Base-by-base conservation (phyloP, 768 basidiomycete species). In the Cytidiella melzeri region DNA sequence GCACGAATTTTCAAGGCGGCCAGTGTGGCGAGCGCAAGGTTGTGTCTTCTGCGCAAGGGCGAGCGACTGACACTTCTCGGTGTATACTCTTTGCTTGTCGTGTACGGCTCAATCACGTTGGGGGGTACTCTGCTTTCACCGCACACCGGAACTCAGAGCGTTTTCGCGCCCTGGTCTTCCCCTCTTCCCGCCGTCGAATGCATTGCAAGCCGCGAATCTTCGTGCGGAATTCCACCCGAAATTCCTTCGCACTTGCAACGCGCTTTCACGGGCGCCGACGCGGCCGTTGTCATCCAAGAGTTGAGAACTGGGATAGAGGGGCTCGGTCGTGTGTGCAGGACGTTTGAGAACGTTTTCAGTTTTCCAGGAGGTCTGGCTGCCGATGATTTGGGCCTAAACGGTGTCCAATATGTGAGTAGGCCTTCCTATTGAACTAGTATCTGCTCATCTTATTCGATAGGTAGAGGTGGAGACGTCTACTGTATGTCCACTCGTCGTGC, bases 161-260 rank as follows among this genome's bases (percentile, higher is more conserved):
- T 94, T 23, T 94, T 81, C 59, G 86, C 90, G 0, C 90, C 92
- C 0, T 73, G 79, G 3, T 88, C 83, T 0, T 80, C 88, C n/a
- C 88, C 91, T 0, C 61, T 93, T 4, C 88, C 91, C 0, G 61
- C 72, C 65, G 52, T 76, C 69, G 57, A 63, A 13, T 61, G 68
- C 55, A 55, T 55, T 23, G 60, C 67, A 1, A 30, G 53, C 9
- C 53, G 60, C 44, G 25, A 41, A 10, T 41, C 55, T n/a, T 53
- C 45, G 43, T 38, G 12, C 9, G 41, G 48, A 46, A 39, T 9
- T 20, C 26, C 30, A 15, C 20, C 1, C 15, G n/a, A 5, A 27
- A 50, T 61, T 19, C 62, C 58, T 0, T 45, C 10, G 21, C 53
- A 56, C 38, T 38, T 63, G 6, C 34, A 48, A 5, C 28, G 26